Base-by-base conservation (phyloP, 1,284 basidiomycete species). In the Jaminaea rosea region DNA sequence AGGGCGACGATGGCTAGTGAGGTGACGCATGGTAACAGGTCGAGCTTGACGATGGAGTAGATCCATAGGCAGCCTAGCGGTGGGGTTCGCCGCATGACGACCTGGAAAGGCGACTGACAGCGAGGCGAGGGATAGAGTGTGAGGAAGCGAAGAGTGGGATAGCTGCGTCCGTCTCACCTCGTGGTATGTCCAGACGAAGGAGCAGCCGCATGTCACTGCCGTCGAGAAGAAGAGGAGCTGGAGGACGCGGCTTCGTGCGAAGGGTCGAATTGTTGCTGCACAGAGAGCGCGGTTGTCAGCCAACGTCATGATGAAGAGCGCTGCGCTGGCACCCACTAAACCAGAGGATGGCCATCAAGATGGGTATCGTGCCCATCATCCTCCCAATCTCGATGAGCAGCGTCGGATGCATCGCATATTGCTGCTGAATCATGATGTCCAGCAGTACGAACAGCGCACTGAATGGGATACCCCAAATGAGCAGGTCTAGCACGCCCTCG, bases 51-150 rank as follows among this genome's bases (percentile, higher is more conserved):
- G 7, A 75, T 62, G 9, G 65, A 48, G 44, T 69, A 73, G 39
- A 76, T 62, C 74, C 75, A 76, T 17, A 76, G 60, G 1, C 72
- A 70, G 31, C 75, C 75, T 0, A 76, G 60, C 9, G 73, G 65
- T 1, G 74, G 72, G 8, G 66, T 64, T 17, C 63, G 66, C n/a
- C 68, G 65, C 31, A 74, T 62, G 7, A 73, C 65, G 24, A 32
- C 3, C 19, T 8, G 17, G 21, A 27, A 36, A 11, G 46, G 46
- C 2, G 46, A 19, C 17, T 49, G 47, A 3, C 10, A 4, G 17
- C 4, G 15, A 10, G 9, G 9, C 6, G 42, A 47, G 31, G 21
- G 27, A 15, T 10, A 13, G 31, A 50, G 17, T 2, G 32, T 6
- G 2, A 50, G 24, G 34, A 36, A 21, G 34, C n/a, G 9, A 32